Percentiles rank a stretch among this genome's conserved stretches.
These are phyloP conservation scores for Fraxinus ornus DNA, from an alignment of 305 asterid species.

Conservation along the genomic window DNA sequence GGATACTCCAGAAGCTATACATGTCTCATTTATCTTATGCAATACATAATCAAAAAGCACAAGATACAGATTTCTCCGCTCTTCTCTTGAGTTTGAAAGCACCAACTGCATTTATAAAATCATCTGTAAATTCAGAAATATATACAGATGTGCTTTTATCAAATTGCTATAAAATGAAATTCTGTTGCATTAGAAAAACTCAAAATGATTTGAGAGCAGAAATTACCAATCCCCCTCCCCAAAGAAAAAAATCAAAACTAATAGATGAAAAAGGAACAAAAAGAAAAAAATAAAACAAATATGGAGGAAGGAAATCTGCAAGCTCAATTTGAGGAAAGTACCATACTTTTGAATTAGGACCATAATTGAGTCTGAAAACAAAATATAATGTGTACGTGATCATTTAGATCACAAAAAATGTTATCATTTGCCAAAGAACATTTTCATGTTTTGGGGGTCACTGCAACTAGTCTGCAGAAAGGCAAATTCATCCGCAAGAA, in stretches of 20 bases:
- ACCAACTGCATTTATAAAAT: constrained; percentile 64
- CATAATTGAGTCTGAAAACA: background rate
- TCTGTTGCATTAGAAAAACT: background rate
- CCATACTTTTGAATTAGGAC: constrained; percentile 2
- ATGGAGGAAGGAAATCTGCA: background rate
- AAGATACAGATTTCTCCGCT: constrained; percentile 83
- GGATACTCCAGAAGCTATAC: constrained; percentile 72
- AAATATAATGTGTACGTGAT: background rate
- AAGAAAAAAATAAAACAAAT: too few species aligned
- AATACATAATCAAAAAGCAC: constrained; percentile 92
- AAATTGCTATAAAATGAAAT: constrained; percentile 9
- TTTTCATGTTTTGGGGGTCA: background rate
- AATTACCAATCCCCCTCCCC: background rate
- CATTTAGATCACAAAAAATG: background rate
- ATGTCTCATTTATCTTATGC: constrained; percentile 82
- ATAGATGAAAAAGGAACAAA: background rate
- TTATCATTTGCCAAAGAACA: background rate
- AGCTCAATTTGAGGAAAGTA: background rate
- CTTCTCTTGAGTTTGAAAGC: constrained; percentile 87
- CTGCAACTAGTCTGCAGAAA: background rate
- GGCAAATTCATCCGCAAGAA: background rate
- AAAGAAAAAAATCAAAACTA: background rate
- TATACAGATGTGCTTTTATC: constrained; percentile 7
- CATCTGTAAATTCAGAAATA: constrained; percentile 24
- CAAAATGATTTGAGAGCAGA: background rate